Evolutionary conservation across 2,329 filamentous ascomycete genomes (phyloP).

Genomic region (Phaeophleospora eucalypticola): DNA sequence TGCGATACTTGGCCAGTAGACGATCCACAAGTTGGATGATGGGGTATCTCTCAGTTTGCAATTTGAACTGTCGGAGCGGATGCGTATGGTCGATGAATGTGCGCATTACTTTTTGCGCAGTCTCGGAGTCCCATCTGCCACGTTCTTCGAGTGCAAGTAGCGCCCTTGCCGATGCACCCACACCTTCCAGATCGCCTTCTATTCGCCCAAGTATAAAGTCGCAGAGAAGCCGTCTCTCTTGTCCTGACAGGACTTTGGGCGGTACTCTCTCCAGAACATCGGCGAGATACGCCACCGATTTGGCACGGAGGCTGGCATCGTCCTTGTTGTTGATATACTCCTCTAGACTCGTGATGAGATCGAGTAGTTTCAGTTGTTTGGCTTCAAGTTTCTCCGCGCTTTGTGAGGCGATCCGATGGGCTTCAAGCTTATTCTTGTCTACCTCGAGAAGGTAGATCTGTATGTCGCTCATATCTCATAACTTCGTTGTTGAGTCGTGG

Average conservation of each 20-base stretch:
- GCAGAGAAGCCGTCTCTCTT: constrained; percentile 58
- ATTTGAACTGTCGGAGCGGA: constrained; percentile 58
- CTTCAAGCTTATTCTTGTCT: constrained; percentile 46
- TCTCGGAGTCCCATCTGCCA: constrained; percentile 57
- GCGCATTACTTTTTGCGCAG: constrained; percentile 51
- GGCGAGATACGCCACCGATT: constrained; percentile 51
- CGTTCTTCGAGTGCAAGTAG: constrained; percentile 56
- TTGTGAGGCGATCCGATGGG: constrained; percentile 39
- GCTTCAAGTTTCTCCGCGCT: constrained; percentile 51
- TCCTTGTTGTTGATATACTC: constrained; percentile 64
- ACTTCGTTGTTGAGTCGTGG: not conserved
- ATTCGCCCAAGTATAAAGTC: constrained; percentile 63
- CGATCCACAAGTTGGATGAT: constrained; percentile 59
- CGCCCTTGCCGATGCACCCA: constrained; percentile 56
- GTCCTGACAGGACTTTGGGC: constrained; percentile 54
- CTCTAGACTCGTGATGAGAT: constrained; percentile 59
- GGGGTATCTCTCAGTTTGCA: constrained; percentile 58
- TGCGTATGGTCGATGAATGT: constrained; percentile 51
- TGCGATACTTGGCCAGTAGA: constrained; percentile 58
- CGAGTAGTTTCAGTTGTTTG: constrained; percentile 58
- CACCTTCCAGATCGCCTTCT: constrained; percentile 50
- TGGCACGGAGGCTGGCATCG: constrained; percentile 56
- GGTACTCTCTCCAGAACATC: constrained; percentile 50
- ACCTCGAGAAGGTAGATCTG: constrained; percentile 50
- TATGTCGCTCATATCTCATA: constrained; percentile 46